A percentile compares a stretch with the other conserved stretches of the same genome.
Evolutionary conservation across 306 rosid species (phyloP).

Genomic region (Begonia fuchsioides): DNA sequence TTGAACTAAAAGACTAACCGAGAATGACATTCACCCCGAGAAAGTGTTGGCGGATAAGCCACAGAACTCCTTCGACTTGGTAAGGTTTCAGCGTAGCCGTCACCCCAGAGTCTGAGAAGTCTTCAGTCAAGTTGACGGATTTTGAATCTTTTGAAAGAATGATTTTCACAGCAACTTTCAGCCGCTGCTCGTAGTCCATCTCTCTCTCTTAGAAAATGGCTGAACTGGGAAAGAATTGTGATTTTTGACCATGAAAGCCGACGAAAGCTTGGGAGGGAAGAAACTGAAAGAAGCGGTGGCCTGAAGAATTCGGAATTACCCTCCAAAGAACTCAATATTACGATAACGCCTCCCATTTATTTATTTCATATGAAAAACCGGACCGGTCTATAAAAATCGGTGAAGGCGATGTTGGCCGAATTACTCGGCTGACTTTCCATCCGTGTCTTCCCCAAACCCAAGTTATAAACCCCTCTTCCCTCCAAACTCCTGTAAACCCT

Average conservation of each 20-base stretch:
- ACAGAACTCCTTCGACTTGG: slow-evolving; percentile 79
- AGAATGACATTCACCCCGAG: slow-evolving; percentile 88
- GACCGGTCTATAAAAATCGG: too few species aligned
- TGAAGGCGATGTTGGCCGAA: too few species aligned
- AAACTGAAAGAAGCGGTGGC: not conserved
- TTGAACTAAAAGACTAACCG: slow-evolving; percentile 26
- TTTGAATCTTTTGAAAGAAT: slow-evolving; percentile 25
- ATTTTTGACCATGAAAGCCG: not conserved
- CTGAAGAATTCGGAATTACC: not conserved
- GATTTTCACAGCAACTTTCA: slow-evolving; percentile 40
- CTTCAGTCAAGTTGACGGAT: slow-evolving; percentile 16
- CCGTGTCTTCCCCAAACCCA: too few species aligned
- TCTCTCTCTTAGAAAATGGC: slow-evolving; percentile 3
- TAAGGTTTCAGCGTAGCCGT: slow-evolving; percentile 65
- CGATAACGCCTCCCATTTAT: too few species aligned
- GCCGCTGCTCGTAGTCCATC: slow-evolving; percentile 48
- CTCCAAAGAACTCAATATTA: not conserved
- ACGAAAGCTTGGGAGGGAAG: not conserved
- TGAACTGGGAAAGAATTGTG: not conserved
- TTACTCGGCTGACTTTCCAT: too few species aligned
- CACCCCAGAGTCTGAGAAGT: slow-evolving; percentile 34
- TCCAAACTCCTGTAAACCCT: too few species aligned
- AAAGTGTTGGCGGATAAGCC: slow-evolving; percentile 62
- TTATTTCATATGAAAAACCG: too few species aligned
- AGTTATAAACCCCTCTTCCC: too few species aligned